Evolutionary conservation across 2,329 filamentous ascomycete genomes (phyloP).

Genomic region (Thielaviopsis populi): DNA sequence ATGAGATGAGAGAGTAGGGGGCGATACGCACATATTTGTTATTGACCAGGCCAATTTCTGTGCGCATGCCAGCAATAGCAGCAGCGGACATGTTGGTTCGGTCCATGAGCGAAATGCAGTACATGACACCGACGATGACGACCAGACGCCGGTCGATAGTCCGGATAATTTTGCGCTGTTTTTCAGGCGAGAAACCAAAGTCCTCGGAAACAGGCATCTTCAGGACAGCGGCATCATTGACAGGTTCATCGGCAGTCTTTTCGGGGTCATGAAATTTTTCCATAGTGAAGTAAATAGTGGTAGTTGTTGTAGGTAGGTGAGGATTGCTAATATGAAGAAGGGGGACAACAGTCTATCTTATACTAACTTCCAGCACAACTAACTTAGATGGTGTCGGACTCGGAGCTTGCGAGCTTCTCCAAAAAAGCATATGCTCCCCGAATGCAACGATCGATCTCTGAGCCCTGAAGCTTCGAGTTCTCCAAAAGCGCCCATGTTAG

Average conservation of each 20-base stretch:
- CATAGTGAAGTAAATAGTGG: neutral
- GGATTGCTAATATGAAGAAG: neutral
- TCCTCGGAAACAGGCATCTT: constrained; percentile 20
- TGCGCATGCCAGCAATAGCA: constrained; percentile 50
- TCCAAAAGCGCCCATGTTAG: neutral
- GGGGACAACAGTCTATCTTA: neutral
- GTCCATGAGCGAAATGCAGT: constrained; percentile 66
- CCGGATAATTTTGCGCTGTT: constrained; percentile 53
- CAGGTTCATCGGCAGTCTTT: constrained; percentile 18
- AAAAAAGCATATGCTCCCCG: neutral
- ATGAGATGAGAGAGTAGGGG: neutral
- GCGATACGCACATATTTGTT: constrained; percentile 30
- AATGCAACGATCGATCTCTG: neutral
- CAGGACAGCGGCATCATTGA: neutral
- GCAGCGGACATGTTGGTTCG: constrained; percentile 61
- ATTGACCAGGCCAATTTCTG: constrained; percentile 32
- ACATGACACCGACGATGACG: constrained; percentile 47
- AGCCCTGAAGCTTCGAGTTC: neutral
- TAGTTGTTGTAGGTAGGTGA: neutral
- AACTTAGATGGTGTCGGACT: neutral
- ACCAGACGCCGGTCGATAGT: constrained; percentile 54
- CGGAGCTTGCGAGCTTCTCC: neutral
- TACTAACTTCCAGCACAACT: neutral
- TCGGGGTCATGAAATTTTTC: constrained; percentile 15
- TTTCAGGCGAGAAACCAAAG: constrained; percentile 39